Evolutionary conservation across 1,284 basidiomycete genomes (phyloP).

Genomic region (Cryptococcus sp.): DNA sequence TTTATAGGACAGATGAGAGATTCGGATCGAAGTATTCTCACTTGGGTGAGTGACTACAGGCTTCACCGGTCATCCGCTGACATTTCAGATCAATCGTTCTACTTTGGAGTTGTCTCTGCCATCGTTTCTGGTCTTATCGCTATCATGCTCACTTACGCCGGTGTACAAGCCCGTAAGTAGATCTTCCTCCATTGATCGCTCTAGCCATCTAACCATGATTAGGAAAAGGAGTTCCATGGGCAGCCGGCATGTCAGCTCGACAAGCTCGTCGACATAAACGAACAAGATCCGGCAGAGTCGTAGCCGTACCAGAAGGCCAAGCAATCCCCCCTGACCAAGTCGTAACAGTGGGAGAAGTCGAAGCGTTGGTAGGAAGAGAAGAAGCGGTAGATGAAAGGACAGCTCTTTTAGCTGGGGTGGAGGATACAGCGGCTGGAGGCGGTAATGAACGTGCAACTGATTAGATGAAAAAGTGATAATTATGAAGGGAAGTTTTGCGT

Average conservation of each 20-base stretch:
- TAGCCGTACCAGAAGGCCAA: conserved; percentile 38
- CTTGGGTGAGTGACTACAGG: conserved; percentile 26
- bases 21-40: conserved; percentile 34
- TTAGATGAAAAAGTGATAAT: neutral
- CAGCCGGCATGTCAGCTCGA: conserved; percentile 41
- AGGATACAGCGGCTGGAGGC: conserved; percentile 17
- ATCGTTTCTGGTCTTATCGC: conserved; percentile 34
- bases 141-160: conserved; percentile 41
- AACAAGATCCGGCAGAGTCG: conserved; percentile 41
- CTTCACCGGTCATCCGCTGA: neutral
- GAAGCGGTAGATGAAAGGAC: conserved; percentile 33
- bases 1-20: conserved; percentile 41
- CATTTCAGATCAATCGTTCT: conserved; percentile 35
- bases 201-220: neutral
- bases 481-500: neutral
- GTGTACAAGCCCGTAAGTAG: conserved; percentile 40
- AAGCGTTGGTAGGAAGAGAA: conserved; percentile 19
- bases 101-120: conserved; percentile 40
- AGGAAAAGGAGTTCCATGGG: conserved; percentile 45
- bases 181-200: neutral
- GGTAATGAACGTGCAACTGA: conserved; percentile 21
- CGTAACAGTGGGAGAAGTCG: conserved; percentile 40
- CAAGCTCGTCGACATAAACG: conserved; percentile 39
- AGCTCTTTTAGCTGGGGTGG: conserved; percentile 29
- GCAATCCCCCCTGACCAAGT: conserved; percentile 33